phyloP scores from a whole-genome alignment of 2,329 filamentous ascomycete species.

The Cercospora nicotianae region DNA sequence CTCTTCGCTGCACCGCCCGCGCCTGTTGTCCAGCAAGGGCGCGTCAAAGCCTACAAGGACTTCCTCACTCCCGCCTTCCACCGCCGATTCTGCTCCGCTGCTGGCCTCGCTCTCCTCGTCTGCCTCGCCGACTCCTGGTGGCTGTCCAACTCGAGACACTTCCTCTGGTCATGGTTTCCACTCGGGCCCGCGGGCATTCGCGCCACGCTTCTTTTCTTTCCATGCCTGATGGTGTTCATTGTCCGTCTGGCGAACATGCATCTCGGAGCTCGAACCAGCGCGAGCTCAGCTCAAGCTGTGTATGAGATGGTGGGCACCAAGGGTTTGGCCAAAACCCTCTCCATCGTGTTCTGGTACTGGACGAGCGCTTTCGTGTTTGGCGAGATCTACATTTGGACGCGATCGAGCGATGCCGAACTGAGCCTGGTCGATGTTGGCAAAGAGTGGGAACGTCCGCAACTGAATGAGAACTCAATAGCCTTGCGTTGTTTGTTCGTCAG shows the following conservation, averaged over 20 bases:
- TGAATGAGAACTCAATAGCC: slow-evolving; percentile 87
- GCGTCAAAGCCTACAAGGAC: slow-evolving; percentile 70
- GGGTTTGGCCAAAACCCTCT: slow-evolving; percentile 16
- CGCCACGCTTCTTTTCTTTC: slow-evolving; percentile 71
- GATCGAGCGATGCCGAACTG: slow-evolving; percentile 59
- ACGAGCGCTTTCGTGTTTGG: slow-evolving; percentile 78
- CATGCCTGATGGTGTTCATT: slow-evolving; percentile 74
- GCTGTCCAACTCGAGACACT: slow-evolving; percentile 61
- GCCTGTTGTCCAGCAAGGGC: slow-evolving; percentile 45
- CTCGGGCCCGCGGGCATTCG: slow-evolving; percentile 73
- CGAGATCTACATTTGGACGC: slow-evolving; percentile 75
- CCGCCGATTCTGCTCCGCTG: slow-evolving; percentile 78
- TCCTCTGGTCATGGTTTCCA: slow-evolving; percentile 82
- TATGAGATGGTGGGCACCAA: slow-evolving; percentile 46
- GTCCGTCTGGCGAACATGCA: slow-evolving; percentile 64
- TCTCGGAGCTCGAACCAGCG: slow-evolving; percentile 60
- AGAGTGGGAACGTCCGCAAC: slow-evolving; percentile 64
- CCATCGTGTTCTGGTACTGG: slow-evolving; percentile 71
- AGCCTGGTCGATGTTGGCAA: slow-evolving; percentile 70
- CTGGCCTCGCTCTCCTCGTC: slow-evolving; percentile 65
- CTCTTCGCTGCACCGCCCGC: slow-evolving; percentile 19
- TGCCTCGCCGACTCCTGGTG: slow-evolving; percentile 73
- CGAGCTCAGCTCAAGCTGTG: slow-evolving; percentile 66
- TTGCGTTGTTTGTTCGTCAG: slow-evolving; percentile 69
- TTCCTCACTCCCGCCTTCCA: slow-evolving; percentile 88